phyloP scores from a whole-genome alignment of 495 filamentous ascomycete genomes.

The Hypoxylon rickii region DNA sequence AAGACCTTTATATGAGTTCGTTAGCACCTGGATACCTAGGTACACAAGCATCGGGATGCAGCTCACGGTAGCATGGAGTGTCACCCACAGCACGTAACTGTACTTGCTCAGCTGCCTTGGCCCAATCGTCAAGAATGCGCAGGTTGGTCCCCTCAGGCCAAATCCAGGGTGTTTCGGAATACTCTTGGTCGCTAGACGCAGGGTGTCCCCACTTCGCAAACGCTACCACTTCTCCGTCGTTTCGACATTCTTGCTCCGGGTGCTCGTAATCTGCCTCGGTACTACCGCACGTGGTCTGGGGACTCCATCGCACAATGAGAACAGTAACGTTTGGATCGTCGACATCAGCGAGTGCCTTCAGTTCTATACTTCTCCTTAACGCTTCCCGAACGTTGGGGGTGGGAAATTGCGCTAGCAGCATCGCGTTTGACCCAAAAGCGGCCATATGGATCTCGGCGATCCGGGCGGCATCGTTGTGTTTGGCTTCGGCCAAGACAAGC shows the following conservation, averaged over 20 bases:
- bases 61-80: slow-evolving; percentile 41
- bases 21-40: background rate
- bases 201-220: slow-evolving; percentile 50
- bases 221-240: slow-evolving; percentile 30
- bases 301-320: slow-evolving; percentile 36
- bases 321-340: slow-evolving; percentile 31
- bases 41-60: background rate
- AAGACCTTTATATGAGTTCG: slow-evolving; percentile 24
- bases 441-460: slow-evolving; percentile 49
- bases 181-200: slow-evolving; percentile 7
- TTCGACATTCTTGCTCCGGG: too few relatives aligned
- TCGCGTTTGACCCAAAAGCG: slow-evolving; percentile 46
- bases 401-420: slow-evolving; percentile 47
- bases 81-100: slow-evolving; percentile 32
- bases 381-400: slow-evolving; percentile 36
- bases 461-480: slow-evolving; percentile 37
- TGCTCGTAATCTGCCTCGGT: too few relatives aligned
- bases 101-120: slow-evolving; percentile 31
- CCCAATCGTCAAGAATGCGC: slow-evolving; percentile 36
- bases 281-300: too few relatives aligned
- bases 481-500: too few relatives aligned
- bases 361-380: slow-evolving; percentile 30
- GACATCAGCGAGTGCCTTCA: slow-evolving; percentile 41
- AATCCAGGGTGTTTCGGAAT: slow-evolving; percentile 26
- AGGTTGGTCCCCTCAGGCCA: slow-evolving; percentile 43